Evolutionary conservation across 1,284 basidiomycete genomes (phyloP).

Genomic region (Fomitopsis palustris): DNA sequence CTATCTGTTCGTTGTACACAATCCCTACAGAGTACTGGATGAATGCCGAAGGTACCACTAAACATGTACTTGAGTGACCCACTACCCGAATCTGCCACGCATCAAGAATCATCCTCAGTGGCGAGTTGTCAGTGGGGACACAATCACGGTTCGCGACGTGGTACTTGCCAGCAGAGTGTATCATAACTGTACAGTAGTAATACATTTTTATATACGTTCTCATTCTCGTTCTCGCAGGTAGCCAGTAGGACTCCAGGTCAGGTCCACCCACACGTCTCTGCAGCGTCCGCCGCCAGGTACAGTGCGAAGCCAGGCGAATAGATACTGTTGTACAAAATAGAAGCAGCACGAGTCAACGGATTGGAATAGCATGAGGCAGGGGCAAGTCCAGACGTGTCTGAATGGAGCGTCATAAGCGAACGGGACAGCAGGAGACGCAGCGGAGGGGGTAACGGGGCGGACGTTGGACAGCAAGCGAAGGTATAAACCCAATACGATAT

Average conservation of each 20-base stretch:
- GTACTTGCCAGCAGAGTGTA: not conserved
- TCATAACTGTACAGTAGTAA: constrained; percentile 4
- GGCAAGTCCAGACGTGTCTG: not conserved
- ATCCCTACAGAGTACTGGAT: too few relatives aligned
- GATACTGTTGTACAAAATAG: constrained; percentile 6
- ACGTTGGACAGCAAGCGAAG: constrained; percentile 5
- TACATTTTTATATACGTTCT: not conserved
- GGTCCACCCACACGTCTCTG: not conserved
- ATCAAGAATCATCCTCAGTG: too few relatives aligned
- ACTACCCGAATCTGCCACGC: not conserved
- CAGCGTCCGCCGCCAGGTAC: not conserved
- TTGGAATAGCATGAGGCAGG: not conserved
- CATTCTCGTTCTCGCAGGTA: not conserved
- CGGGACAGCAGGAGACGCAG: constrained; percentile 5
- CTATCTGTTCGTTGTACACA: not conserved
- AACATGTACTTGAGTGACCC: too few relatives aligned
- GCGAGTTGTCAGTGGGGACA: too few relatives aligned
- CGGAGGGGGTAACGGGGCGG: not conserved
- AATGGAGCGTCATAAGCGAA: constrained; percentile 3
- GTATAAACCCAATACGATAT: constrained; percentile 12
- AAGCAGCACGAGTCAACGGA: not conserved
- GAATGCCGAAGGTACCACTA: too few relatives aligned
- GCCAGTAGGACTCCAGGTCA: constrained; percentile 1
- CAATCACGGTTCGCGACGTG: too few relatives aligned
- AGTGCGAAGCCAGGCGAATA: not conserved